phyloP scores from a whole-genome alignment of 257 asterid species.

The Scutellaria barbata region DNA sequence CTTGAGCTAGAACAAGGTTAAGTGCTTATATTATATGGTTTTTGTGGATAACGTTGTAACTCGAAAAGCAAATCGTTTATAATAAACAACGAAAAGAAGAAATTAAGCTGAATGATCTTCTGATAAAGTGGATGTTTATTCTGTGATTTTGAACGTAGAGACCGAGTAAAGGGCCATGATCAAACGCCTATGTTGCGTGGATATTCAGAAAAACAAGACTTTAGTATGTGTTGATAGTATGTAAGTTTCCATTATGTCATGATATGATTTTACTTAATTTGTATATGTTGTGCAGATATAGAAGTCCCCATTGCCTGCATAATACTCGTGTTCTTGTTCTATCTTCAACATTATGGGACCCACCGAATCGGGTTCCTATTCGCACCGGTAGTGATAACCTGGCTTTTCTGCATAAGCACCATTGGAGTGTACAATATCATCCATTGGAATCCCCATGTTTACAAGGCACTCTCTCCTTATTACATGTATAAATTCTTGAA shows the following conservation, averaged over 20 bases:
- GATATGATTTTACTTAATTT: slow-evolving; percentile 5
- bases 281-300: slow-evolving; percentile 61
- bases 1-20: slow-evolving; percentile 34
- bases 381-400: slow-evolving; percentile 83
- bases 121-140: slow-evolving; percentile 28
- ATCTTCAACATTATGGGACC: slow-evolving; percentile 94
- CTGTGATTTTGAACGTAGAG: neutral
- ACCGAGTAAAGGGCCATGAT: neutral
- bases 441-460: slow-evolving; percentile 85
- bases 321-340: slow-evolving; percentile 77
- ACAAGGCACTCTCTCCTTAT: slow-evolving; percentile 92
- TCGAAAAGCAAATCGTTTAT: slow-evolving; percentile 28
- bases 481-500: slow-evolving; percentile 96
- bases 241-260: no score
- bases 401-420: slow-evolving; percentile 96
- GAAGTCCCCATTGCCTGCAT: slow-evolving; percentile 88
- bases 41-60: slow-evolving; percentile 33
- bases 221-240: neutral
- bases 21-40: slow-evolving; percentile 31
- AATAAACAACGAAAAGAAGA: slow-evolving; percentile 21
- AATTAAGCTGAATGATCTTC: slow-evolving; percentile 35
- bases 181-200: neutral
- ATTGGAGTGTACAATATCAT: slow-evolving; percentile 86
- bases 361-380: slow-evolving; percentile 85
- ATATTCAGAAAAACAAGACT: neutral